Evolutionary conservation across 441 rosid genomes (phyloP).

Genomic region (Euphorbia celastroides): DNA sequence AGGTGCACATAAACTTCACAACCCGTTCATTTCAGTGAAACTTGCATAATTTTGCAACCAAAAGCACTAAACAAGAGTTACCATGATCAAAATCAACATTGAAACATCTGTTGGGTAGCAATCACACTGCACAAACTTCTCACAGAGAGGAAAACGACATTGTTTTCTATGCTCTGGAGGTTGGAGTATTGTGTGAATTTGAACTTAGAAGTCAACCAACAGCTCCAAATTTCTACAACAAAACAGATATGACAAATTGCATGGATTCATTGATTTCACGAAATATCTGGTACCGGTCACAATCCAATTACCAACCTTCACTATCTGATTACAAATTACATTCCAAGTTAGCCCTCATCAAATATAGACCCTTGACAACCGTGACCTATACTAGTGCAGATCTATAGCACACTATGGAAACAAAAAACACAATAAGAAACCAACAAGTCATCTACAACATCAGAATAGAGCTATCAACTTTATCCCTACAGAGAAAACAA

Average conservation of each 20-base stretch:
- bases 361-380: conserved; percentile 6
- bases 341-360: conserved; percentile 20
- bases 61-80: not conserved
- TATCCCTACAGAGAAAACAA: conserved; percentile 15
- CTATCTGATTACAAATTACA: conserved; percentile 7
- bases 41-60: not conserved
- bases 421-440: conserved; percentile 1
- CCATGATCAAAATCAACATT: not conserved
- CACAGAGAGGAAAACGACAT: not conserved
- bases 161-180: not conserved
- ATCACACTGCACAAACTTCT: too few species aligned
- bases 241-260: not conserved
- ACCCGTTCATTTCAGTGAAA: too few species aligned
- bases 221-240: not conserved
- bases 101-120: too few species aligned
- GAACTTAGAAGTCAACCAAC: not conserved
- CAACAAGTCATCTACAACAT: conserved; percentile 13
- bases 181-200: not conserved
- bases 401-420: conserved; percentile 15
- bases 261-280: not conserved
- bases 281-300: not conserved
- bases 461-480: conserved; percentile 15
- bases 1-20: too few species aligned
- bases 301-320: not conserved
- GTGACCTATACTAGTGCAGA: conserved; percentile 14